Base-by-base conservation (phyloP, 495 filamentous ascomycete species). In the Thozetella sp. region DNA sequence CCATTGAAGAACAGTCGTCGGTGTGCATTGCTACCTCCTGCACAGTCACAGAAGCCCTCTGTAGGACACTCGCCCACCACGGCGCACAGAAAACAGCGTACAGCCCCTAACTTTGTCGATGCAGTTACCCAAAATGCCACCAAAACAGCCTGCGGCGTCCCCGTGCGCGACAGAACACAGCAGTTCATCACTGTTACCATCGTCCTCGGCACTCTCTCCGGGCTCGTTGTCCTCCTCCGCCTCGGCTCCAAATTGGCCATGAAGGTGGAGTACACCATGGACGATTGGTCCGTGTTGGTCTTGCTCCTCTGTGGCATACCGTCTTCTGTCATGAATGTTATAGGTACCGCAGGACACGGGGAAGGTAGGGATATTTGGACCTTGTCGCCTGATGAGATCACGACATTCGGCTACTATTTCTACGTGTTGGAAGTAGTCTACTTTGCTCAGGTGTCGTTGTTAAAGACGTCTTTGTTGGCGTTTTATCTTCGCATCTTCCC, bases 381-480 rank as follows among this genome's bases (percentile, higher is more conserved):
- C 9, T 20, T 70, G 11, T 40, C 63, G 6, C 57, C 56, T 25
- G 22, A 54, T 2, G 24, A 58, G 10, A 68, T 71, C 45, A 72
- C 64, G 6, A 24, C 40, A 22, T 63, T 63, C 27, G 22, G 63
- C 22, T 60, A 51, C 19, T 55, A 27, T 15, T 67, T 69, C 23
- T 69, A 62, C 37, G 51, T 52, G 26, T 55, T 63, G 54, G 59
- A 66, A 51, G 25, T 68, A 22, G 46, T 72, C 40, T 78, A 78
- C 60, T 65, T 71, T 26, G 25, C 63, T 10, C 48, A 69, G 17
- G 62, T 73, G 13, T 61, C 62, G 40, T n/a, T 72, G 20, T 65
- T 71, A 19, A 80, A 79, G 54, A 65, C 78, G 19, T 71, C 72
- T 11, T 67, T 67, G 27, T 24, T 80, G 25, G 76, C 78, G 22